A percentile compares a stretch with the other conserved stretches of the same genome.
Conservation (phyloP, 2,329 filamentous ascomycete species). For the Pseudogymnoascus sp. region DNA sequence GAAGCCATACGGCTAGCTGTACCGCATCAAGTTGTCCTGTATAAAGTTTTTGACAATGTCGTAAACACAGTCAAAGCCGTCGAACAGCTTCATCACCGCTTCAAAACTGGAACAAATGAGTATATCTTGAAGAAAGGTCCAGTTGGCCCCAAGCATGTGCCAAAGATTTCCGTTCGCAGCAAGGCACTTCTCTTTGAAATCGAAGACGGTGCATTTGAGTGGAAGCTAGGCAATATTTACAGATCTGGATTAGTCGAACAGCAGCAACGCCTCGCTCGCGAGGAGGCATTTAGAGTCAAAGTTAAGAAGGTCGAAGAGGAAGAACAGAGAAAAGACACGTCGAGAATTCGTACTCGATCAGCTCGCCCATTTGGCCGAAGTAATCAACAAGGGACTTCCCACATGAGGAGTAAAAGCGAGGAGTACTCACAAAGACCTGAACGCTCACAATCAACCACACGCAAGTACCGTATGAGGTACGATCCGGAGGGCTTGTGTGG, state of each 20-base stretch:
- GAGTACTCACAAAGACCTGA: conserved; percentile 21
- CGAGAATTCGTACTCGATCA: conserved; percentile 48
- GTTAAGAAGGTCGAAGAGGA: conserved; percentile 74
- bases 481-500: conserved; percentile 69
- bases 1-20: conserved; percentile 84
- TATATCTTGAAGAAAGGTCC: conserved; percentile 81
- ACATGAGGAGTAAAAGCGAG: conserved; percentile 27
- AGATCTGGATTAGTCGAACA: conserved; percentile 82
- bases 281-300: conserved; percentile 84
- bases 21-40: conserved; percentile 83
- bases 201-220: conserved; percentile 94
- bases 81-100: conserved; percentile 86
- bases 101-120: conserved; percentile 78
- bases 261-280: conserved; percentile 76
- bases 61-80: conserved; percentile 80
- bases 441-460: conserved; percentile 19
- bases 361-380: conserved; percentile 26
- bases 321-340: conserved; percentile 45
- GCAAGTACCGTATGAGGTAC: conserved; percentile 52
- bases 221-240: conserved; percentile 93
- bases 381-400: conserved; percentile 18
- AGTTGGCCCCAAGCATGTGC: conserved; percentile 76
- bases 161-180: conserved; percentile 73
- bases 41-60: conserved; percentile 88
- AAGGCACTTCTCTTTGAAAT: conserved; percentile 82